Evolutionary conservation across 2,329 filamentous ascomycete species (phyloP).

Genomic region (Hymenoscyphus fraxineus): DNA sequence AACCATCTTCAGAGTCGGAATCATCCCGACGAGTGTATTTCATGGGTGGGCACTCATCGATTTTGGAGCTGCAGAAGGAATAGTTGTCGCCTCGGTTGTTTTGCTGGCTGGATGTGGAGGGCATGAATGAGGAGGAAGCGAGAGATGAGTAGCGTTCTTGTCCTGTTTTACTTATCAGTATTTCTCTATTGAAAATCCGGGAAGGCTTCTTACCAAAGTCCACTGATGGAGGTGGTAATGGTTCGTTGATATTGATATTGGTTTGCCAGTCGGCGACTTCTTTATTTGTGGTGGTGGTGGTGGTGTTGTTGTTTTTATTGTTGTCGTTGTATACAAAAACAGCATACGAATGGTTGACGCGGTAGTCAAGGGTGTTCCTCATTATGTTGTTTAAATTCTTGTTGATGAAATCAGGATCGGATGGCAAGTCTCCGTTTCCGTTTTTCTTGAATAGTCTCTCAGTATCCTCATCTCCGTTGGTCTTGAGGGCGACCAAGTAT

Average conservation of each 20-base stretch:
- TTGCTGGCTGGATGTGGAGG: neutral
- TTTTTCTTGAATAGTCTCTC: conserved; percentile 15
- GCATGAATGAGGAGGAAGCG: neutral
- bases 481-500: conserved; percentile 19
- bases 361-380: neutral
- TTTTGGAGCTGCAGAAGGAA: neutral
- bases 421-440: neutral
- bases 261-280: neutral
- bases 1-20: neutral
- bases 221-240: neutral
- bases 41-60: neutral
- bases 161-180: neutral
- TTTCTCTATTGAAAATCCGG: neutral
- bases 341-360: neutral
- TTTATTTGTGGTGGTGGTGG: neutral
- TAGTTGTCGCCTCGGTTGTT: neutral
- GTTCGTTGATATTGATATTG: neutral
- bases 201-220: neutral
- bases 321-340: neutral
- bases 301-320: neutral
- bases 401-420: neutral
- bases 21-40: neutral
- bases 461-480: conserved; percentile 10
- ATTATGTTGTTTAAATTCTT: neutral
- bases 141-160: neutral